Percentiles rank a stretch among this genome's conserved stretches.
phyloP scores from a whole-genome alignment of 257 asterid genomes.

The Perilla frutescens region DNA sequence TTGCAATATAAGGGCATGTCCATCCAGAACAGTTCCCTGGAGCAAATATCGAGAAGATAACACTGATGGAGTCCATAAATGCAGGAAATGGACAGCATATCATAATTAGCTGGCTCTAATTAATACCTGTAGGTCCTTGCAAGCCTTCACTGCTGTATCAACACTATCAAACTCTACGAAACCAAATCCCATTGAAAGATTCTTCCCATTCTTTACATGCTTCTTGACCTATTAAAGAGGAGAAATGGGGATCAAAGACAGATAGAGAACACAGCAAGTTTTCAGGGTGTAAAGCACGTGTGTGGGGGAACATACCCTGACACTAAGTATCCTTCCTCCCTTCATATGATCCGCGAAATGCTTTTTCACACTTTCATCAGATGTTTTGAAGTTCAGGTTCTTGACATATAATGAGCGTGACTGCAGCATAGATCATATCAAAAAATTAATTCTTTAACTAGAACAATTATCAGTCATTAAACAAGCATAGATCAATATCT shows the following conservation, averaged over 20 bases:
- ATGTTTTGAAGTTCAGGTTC: conserved; percentile 88
- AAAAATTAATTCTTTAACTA: conserved; percentile 4
- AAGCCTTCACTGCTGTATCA: conserved; percentile 74
- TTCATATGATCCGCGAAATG: conserved; percentile 74
- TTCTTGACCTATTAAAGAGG: conserved; percentile 71
- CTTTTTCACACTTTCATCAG: conserved; percentile 72
- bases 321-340: conserved; percentile 80
- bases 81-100: conserved; percentile 1
- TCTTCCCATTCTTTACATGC: conserved; percentile 87
- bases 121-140: conserved; percentile 81
- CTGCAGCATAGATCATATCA: conserved; percentile 48
- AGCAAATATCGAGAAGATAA: conserved; percentile 32
- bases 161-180: conserved; percentile 84
- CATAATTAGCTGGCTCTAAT: neutral
- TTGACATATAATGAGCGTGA: conserved; percentile 89
- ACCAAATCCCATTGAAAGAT: conserved; percentile 92
- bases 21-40: conserved; percentile 91
- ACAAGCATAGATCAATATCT: conserved; percentile 16
- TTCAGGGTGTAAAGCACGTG: conserved; percentile 19
- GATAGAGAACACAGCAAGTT: neutral
- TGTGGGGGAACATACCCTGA: conserved; percentile 63
- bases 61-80: neutral
- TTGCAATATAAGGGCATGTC: conserved; percentile 91
- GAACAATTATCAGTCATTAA: neutral
- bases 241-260: neutral